These are phyloP conservation scores for Castanea mollissima DNA, from an alignment of 306 rosid species.

Conservation along the genomic window DNA sequence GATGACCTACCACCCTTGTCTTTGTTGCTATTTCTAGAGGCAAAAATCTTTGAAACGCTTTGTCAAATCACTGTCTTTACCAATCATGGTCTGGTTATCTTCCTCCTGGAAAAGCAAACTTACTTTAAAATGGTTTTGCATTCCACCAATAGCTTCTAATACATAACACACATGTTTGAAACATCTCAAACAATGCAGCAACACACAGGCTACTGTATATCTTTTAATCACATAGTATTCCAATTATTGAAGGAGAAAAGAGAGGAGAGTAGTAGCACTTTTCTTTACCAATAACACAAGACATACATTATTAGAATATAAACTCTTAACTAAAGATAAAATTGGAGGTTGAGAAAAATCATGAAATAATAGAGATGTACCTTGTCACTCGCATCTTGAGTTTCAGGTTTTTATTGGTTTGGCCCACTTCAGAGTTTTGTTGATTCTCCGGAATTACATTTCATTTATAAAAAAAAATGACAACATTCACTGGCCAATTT, in stretches of 20 bases:
- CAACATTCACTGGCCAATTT: neutral
- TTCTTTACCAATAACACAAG: neutral
- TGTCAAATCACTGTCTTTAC: conserved; percentile 46
- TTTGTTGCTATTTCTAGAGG: conserved; percentile 72
- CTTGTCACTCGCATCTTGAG: no score
- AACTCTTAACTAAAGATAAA: neutral
- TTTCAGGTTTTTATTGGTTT: no score
- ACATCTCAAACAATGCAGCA: neutral
- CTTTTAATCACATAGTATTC: neutral
- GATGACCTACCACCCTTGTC: conserved; percentile 88
- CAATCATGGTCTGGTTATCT: conserved; percentile 22
- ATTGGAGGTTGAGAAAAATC: neutral
- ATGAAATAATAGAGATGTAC: neutral
- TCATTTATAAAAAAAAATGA: no score
- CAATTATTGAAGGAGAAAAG: neutral
- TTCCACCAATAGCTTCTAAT: neutral
- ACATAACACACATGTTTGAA: neutral
- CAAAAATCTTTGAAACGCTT: conserved; percentile 44
- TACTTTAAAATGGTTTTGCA: neutral
- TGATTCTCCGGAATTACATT: no score
- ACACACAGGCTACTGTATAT: no score
- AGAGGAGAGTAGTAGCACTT: neutral
- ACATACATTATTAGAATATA: neutral
- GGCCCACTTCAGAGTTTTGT: no score
- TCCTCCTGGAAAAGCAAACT: conserved; percentile 41